Conservation (phyloP, 305 asterid species). For the Ilex paraguariensis region DNA sequence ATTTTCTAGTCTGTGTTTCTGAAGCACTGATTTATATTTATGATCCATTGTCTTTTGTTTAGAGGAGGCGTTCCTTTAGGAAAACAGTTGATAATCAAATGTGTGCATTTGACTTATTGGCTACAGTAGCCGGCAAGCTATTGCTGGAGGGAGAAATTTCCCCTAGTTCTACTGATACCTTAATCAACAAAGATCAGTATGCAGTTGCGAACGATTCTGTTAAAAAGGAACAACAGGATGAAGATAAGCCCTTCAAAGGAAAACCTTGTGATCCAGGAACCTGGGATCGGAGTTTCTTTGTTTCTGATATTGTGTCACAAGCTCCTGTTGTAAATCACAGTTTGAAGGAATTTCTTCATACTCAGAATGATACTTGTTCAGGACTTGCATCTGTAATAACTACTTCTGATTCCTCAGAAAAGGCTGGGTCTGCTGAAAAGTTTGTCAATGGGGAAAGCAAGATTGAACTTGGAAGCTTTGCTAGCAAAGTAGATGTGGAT, state of each 20-base stretch:
- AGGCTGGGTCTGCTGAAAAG: conserved; percentile 45
- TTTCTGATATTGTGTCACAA: conserved; percentile 62
- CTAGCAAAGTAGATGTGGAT: conserved; percentile 44
- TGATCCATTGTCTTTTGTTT: conserved; percentile 16
- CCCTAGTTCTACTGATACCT: conserved; percentile 23
- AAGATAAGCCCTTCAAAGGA: conserved; percentile 38
- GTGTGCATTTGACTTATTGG: conserved; percentile 84
- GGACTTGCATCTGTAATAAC: conserved; percentile 66
- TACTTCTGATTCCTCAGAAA: conserved; percentile 68
- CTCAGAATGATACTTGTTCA: conserved; percentile 47
- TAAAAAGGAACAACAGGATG: conserved; percentile 31
- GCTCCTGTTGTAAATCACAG: conserved; percentile 35
- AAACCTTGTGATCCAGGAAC: conserved; percentile 25
- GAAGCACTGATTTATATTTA: conserved; percentile 10
- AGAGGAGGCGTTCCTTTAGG: conserved; percentile 61
- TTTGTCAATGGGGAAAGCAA: conserved; percentile 50
- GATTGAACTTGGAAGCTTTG: conserved; percentile 45
- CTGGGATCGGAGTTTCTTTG: conserved; percentile 50
- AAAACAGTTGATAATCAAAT: conserved; percentile 47
- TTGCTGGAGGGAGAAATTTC: background rate
- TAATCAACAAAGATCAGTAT: conserved; percentile 25
- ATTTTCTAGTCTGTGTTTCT: conserved; percentile 1
- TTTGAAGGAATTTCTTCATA: conserved; percentile 28
- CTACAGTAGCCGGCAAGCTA: conserved; percentile 85
- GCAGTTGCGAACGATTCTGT: conserved; percentile 28